A percentile compares a stretch with the other conserved stretches of the same genome.
Evolutionary conservation across 805 yeast species (phyloP).

Genomic region (Yarrowia hollandica): DNA sequence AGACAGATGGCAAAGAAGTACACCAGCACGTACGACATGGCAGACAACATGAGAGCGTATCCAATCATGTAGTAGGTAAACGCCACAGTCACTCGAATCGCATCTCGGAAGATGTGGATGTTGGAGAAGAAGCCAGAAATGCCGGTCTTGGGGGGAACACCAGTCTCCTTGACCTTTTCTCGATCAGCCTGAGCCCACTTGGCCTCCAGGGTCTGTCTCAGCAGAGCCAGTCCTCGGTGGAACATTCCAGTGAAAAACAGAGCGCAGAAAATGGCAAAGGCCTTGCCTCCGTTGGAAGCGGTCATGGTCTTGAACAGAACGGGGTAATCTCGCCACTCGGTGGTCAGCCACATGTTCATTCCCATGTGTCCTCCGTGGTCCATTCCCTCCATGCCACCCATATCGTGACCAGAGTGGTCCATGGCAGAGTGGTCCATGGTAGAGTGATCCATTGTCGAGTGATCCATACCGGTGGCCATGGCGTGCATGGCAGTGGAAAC

Average conservation of each 20-base stretch:
- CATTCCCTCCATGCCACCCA: conserved; percentile 10
- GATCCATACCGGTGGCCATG: conserved; percentile 12
- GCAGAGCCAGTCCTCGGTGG: conserved; percentile 24
- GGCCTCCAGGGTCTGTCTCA: conserved; percentile 27
- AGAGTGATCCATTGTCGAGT: conserved; percentile 21
- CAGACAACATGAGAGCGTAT: conserved; percentile 27
- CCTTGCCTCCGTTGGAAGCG: conserved; percentile 22
- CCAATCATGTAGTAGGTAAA: conserved; percentile 27
- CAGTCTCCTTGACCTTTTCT: neutral
- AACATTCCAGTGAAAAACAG: conserved; percentile 24
- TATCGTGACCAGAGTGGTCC: conserved; percentile 33
- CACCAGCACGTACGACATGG: conserved; percentile 23
- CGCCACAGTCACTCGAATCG: neutral
- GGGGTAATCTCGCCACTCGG: conserved; percentile 12
- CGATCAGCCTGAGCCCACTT: conserved; percentile 20
- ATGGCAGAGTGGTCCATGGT: conserved; percentile 33
- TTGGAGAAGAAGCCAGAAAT: conserved; percentile 5
- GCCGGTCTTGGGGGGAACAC: conserved; percentile 4
- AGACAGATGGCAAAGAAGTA: conserved; percentile 25
- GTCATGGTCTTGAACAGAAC: conserved; percentile 25
- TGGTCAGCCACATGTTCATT: conserved; percentile 29
- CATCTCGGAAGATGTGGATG: neutral
- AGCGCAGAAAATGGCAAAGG: conserved; percentile 25
- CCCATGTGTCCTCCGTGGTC: conserved; percentile 22
- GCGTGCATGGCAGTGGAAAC: conserved; percentile 11